Percentiles rank a stretch among this genome's conserved stretches.
These are phyloP conservation scores for Rhodamnia argentea DNA, from an alignment of 345 rosid species.

Conservation along the genomic window DNA sequence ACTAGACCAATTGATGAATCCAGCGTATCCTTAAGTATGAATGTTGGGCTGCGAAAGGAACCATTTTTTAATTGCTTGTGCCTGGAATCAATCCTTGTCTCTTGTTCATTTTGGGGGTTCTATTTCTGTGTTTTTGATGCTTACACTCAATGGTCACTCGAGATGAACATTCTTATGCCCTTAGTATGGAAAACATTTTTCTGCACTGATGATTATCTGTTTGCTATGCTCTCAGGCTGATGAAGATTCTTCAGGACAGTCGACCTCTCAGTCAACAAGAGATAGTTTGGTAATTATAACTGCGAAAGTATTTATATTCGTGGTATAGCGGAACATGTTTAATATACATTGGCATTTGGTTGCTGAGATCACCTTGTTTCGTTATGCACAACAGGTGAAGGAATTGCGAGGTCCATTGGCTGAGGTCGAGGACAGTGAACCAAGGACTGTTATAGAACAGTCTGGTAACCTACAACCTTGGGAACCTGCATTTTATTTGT, in stretches of 20 bases:
- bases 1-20: too few relatives aligned
- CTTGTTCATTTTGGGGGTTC: not conserved
- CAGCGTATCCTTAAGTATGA: not conserved
- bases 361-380: not conserved
- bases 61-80: not conserved
- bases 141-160: not conserved
- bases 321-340: not conserved
- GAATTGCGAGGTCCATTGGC: conserved; percentile 49
- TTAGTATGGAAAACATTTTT: not conserved
- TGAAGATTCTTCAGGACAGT: conserved; percentile 39
- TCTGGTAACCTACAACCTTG: conserved; percentile 21
- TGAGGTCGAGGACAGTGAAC: conserved; percentile 16
- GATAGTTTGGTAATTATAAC: conserved; percentile 16
- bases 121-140: not conserved
- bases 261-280: conserved; percentile 31
- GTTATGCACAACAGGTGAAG: conserved; percentile 18
- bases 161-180: not conserved
- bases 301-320: not conserved
- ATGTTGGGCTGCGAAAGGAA: not conserved
- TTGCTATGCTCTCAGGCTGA: conserved; percentile 33
- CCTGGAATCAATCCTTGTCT: not conserved
- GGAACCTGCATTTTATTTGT: not conserved
- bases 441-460: conserved; percentile 16
- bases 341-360: not conserved
- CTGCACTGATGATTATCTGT: not conserved